phyloP scores from a whole-genome alignment of 2,329 filamentous ascomycete species.

The Colletotrichum spinosum region DNA sequence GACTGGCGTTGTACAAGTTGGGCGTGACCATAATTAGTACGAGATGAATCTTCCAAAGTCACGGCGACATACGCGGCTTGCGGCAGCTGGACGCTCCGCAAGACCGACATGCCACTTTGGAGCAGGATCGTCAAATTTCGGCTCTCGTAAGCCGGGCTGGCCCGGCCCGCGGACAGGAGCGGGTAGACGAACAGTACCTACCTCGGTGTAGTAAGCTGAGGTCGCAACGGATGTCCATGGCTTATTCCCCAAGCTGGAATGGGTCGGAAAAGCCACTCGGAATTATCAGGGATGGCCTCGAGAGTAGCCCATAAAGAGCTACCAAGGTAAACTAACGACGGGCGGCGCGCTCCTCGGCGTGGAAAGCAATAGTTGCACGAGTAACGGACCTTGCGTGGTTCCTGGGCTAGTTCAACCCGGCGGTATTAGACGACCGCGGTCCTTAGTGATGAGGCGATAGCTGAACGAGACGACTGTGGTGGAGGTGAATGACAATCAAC shows the following conservation, averaged over 20 bases:
- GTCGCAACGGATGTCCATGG: slow-evolving; percentile 4
- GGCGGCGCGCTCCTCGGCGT: not conserved
- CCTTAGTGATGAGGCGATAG: not conserved
- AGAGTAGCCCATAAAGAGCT: not conserved
- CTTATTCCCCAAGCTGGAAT: slow-evolving; percentile 19
- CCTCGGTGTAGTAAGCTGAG: not conserved
- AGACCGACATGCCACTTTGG: slow-evolving; percentile 12
- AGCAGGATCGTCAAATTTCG: slow-evolving; percentile 17
- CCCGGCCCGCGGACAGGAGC: slow-evolving; percentile 25
- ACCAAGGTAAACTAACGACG: too few relatives aligned
- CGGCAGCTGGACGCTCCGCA: too few relatives aligned
- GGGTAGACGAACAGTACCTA: slow-evolving; percentile 6
- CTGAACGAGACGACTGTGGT: slow-evolving; percentile 5
- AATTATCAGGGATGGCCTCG: slow-evolving; percentile 13
- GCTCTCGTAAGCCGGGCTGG: slow-evolving; percentile 32
- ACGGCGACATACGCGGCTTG: too few relatives aligned
- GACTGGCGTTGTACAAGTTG: too few relatives aligned
- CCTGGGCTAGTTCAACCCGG: not conserved
- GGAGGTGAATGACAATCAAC: not conserved
- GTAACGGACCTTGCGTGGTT: slow-evolving; percentile 13
- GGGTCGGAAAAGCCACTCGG: slow-evolving; percentile 10
- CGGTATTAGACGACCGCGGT: not conserved
- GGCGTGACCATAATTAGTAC: too few relatives aligned
- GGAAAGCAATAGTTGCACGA: slow-evolving; percentile 4
- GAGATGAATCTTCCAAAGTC: too few relatives aligned